Conservation (phyloP, 1,284 basidiomycete genomes). For the Heliocybe sulcata region DNA sequence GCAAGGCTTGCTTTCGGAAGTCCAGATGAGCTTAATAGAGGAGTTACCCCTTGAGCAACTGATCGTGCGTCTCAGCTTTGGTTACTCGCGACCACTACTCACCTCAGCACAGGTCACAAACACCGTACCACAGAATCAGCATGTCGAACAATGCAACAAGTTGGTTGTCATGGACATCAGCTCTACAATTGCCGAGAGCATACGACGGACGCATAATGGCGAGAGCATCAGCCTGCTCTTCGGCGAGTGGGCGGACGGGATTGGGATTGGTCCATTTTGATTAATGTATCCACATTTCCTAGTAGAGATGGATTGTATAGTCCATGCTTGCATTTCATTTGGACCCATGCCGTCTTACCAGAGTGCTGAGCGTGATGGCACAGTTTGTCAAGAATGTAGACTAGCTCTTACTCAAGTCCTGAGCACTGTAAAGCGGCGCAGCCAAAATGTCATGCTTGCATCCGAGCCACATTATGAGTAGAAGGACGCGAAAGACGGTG, state of each 20-base stretch:
- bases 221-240: constrained; percentile 84
- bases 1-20: constrained; percentile 80
- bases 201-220: constrained; percentile 95
- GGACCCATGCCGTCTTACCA: too few species aligned
- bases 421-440: too few species aligned
- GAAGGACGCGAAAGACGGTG: too few species aligned
- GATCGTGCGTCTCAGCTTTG: constrained; percentile 55
- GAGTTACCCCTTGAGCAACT: constrained; percentile 81
- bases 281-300: too few species aligned
- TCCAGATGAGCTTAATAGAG: constrained; percentile 72
- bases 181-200: constrained; percentile 91
- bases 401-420: too few species aligned
- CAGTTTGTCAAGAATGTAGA: too few species aligned
- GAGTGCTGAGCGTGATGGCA: too few species aligned
- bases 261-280: constrained; percentile 10
- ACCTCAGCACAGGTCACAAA: constrained; percentile 64
- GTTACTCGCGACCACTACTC: background rate
- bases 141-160: constrained; percentile 49
- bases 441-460: too few species aligned
- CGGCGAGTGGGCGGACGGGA: constrained; percentile 61
- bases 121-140: constrained; percentile 64
- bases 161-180: constrained; percentile 81
- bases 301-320: too few species aligned
- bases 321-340: too few species aligned
- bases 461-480: too few species aligned